Percentiles rank a stretch among this genome's conserved stretches.
phyloP scores from a whole-genome alignment of 2,329 filamentous ascomycete species.

The Celoporthe dispersa region DNA sequence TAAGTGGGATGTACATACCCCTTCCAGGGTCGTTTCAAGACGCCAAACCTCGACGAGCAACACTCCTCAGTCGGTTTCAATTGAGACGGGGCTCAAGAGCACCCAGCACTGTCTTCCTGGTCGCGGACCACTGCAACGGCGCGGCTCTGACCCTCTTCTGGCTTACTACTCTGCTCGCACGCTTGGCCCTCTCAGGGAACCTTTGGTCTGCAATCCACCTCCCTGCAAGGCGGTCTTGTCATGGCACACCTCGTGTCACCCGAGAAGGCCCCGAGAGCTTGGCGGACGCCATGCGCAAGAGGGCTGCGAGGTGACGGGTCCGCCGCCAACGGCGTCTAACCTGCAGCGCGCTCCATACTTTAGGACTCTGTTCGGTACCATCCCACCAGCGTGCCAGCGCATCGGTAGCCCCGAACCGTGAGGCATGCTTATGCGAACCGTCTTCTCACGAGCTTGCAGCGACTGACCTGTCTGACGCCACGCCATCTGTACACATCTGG shows the following conservation, averaged over 20 bases:
- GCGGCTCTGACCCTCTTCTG: background rate
- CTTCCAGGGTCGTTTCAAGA: slow-evolving; percentile 1
- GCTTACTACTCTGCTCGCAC: background rate
- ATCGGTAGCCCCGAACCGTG: background rate
- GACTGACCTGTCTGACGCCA: background rate
- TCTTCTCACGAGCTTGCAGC: slow-evolving; percentile 1
- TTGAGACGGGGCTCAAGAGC: background rate
- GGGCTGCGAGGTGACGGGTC: background rate
- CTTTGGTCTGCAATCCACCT: background rate
- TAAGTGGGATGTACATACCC: background rate
- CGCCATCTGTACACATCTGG: background rate
- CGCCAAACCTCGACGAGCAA: background rate
- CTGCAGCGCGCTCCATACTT: background rate
- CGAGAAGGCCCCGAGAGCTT: background rate
- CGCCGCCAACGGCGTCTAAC: slow-evolving; percentile 15
- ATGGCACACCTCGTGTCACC: background rate
- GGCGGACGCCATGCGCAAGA: background rate
- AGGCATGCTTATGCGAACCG: background rate
- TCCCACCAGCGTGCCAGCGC: background rate
- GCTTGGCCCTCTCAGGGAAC: background rate
- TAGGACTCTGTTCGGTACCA: background rate
- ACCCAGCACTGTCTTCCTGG: background rate
- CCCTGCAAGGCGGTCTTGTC: background rate
- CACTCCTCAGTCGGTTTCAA: background rate
- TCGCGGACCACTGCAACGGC: background rate